Percentiles rank a stretch among this genome's conserved stretches.
Evolutionary conservation across 192 early-diverging fungal species (phyloP).

Genomic region (Coemansia sp.): DNA sequence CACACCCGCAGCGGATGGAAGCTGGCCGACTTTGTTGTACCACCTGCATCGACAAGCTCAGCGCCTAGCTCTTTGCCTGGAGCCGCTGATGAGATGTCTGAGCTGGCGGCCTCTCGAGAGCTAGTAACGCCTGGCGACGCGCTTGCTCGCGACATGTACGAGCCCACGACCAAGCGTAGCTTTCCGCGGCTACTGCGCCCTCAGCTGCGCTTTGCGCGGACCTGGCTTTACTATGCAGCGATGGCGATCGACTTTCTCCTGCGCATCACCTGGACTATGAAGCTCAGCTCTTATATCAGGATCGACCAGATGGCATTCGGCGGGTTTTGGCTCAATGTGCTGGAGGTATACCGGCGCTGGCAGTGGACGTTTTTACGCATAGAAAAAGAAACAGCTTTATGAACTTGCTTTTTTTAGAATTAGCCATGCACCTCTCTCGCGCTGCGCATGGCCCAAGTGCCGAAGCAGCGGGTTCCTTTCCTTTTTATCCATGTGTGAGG

Average conservation of each 20-base stretch:
- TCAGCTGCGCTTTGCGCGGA: conserved; percentile 64
- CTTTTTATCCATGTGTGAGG: neutral
- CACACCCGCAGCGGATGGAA: conserved; percentile 37
- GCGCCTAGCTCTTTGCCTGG: conserved; percentile 2
- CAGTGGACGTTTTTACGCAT: conserved; percentile 94
- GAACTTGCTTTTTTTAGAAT: neutral
- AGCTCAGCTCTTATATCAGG: conserved; percentile 64
- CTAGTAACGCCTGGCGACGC: conserved; percentile 23
- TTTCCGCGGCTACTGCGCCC: conserved; percentile 61
- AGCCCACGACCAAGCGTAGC: conserved; percentile 13
- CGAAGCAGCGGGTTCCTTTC: neutral
- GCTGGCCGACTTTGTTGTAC: conserved; percentile 32
- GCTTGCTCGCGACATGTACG: conserved; percentile 7
- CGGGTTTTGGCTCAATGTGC: conserved; percentile 74
- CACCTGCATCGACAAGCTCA: neutral
- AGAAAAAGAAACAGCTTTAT: conserved; percentile 60
- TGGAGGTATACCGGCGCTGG: conserved; percentile 89
- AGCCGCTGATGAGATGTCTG: conserved; percentile 15
- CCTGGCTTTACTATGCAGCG: conserved; percentile 75
- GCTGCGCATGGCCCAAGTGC: neutral
- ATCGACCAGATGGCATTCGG: conserved; percentile 69
- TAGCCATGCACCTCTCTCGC: neutral
- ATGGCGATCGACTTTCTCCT: conserved; percentile 80
- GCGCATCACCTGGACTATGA: conserved; percentile 85
- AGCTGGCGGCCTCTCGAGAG: conserved; percentile 1